Evolutionary conservation across 176 grass and related monocot species (phyloP).

Genomic region (Oryza glumipatula): DNA sequence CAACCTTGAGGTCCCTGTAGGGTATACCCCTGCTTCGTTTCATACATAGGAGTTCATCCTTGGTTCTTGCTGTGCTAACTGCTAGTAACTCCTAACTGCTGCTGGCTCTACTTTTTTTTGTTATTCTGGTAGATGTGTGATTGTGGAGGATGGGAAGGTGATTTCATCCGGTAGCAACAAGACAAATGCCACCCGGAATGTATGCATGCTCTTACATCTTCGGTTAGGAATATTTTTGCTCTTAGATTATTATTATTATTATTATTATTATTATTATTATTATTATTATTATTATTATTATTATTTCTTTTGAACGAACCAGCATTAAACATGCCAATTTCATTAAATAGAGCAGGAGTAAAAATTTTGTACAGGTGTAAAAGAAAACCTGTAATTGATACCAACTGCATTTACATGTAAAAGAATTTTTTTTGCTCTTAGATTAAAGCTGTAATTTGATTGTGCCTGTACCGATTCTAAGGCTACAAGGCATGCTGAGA

Average conservation of each 20-base stretch:
- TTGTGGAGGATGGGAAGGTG: slow-evolving; percentile 79
- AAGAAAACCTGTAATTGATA: too few species aligned
- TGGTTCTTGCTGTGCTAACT: not conserved
- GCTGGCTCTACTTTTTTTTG: slow-evolving; percentile 20
- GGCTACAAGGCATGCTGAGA: slow-evolving; percentile 98
- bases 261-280: too few species aligned
- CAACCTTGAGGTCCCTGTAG: slow-evolving; percentile 89
- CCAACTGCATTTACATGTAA: too few species aligned
- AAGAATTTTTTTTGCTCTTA: not conserved
- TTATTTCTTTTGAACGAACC: too few species aligned
- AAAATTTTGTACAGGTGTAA: too few species aligned
- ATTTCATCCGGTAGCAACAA: slow-evolving; percentile 77
- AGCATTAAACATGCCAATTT: too few species aligned
- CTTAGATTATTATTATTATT: not conserved
- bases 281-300: too few species aligned
- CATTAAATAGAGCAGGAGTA: too few species aligned
- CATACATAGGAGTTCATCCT: not conserved
- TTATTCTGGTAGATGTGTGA: slow-evolving; percentile 61
- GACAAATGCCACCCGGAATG: slow-evolving; percentile 81
- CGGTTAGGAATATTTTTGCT: not conserved
- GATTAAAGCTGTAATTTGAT: not conserved
- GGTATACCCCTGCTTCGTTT: slow-evolving; percentile 51
- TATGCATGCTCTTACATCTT: slow-evolving; percentile 36
- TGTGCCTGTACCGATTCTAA: slow-evolving; percentile 33
- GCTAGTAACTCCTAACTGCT: not conserved